Evolutionary conservation across 2,329 filamentous ascomycete species (phyloP), one percentile per base, ranked within the genome.

Genomic region (Alternaria burnsii): DNA sequence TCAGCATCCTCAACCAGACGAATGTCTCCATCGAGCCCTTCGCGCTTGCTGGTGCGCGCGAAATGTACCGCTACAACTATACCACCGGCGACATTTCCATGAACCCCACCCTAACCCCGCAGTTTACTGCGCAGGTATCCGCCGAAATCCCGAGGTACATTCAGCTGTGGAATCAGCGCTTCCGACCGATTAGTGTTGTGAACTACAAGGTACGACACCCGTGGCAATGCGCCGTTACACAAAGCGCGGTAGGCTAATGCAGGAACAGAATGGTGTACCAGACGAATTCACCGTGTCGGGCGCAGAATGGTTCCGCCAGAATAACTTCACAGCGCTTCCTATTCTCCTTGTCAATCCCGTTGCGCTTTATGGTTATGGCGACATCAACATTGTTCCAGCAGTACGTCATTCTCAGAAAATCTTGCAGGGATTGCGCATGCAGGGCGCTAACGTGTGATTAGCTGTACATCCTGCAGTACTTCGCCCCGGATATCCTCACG

Each of bases 401-500:
- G 76, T 79, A 76, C 68, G 76, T 73, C 62, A 65, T 53, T 11
- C 41, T 40, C 32, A 53, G 53, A 52, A 67, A 48, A 53, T 48
- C 50, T 62, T 69, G 63, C 68, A 72, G 58, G 68, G 63, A 63
- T 68, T 18, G 53, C 55, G 61, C 67, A 68, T 70, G 56, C 67
- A 70, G 40, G 40, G 26, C 62, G 58, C 72, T 75, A 59, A 77
- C 70, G 65, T 54, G 59, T 63, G 66, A 72, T 38, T 58, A 79
- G 76, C 72, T 79, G 26, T 79, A 79, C 66, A 73, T 78, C 54
- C 63, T 79, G 40, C 71, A 77, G 58, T 79, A 79, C 69, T 76
- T 79, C 28, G 77, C 75, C 3, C 76, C 76, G 16, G 76, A 79
- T 52, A 71, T 79, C n/a, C 60, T 79, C 9, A 76, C 73, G 12